Evolutionary conservation across 139 green algal genomes (phyloP), one percentile per base, ranked within the genome.

Genomic region (Chlamydomonas urium): DNA sequence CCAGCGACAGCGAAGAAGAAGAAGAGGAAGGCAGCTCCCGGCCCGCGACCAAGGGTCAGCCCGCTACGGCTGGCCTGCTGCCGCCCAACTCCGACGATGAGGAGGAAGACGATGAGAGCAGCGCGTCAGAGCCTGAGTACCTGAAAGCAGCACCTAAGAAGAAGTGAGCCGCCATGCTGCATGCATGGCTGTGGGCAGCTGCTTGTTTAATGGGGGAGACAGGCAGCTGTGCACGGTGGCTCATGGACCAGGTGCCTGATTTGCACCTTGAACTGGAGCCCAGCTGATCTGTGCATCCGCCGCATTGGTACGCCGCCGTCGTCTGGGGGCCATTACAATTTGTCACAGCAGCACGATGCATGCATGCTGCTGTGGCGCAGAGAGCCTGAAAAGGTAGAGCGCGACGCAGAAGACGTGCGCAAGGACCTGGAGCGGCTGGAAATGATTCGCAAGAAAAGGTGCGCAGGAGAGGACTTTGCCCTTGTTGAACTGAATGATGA

Each of bases 341-440:
- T n/a, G n/a, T n/a, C n/a, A n/a, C n/a, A n/a, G n/a, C n/a, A n/a
- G n/a, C n/a, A n/a, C n/a, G n/a, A n/a, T n/a, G n/a, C n/a, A n/a
- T n/a, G n/a, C n/a, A n/a, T n/a, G n/a, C n/a, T n/a, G n/a, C n/a
- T n/a, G n/a, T n/a, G n/a, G n/a, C n/a, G n/a, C n/a, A n/a, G n/a
- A n/a, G n/a, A n/a, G n/a, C n/a, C n/a, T n/a, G n/a, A n/a, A n/a
- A n/a, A n/a, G 10, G 53, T 63, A 32, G 53, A 63, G 32, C n/a
- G 60, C 10, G 19, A 23, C 24, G 60, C 31, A 45, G 60, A 67
- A 67, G 60, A 67, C n/a, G 29, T 67, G 10, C 60, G 60, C 60
- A 67, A 42, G 29, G 89, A 94, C 62, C 83, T 94, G 68, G 89
- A 92, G 77, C 75, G 89, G 1, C 71, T 94, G 68, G 71, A 85